Base-by-base conservation (phyloP, 805 yeast genomes). In the Saccharomycopsis sp. region DNA sequence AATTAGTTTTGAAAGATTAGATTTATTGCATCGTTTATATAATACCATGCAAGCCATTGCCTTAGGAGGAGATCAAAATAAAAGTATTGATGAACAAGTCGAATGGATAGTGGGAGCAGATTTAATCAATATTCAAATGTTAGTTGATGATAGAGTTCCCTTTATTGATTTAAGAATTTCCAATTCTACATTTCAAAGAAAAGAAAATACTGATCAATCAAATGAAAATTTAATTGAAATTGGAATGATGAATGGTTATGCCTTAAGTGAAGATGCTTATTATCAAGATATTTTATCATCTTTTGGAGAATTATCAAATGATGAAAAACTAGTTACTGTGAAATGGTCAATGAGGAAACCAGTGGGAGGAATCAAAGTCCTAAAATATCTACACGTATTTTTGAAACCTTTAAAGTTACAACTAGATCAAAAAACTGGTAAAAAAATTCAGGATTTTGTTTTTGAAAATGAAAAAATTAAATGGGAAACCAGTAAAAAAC, bases 291-390 rank as follows among this genome's bases (percentile, higher is more conserved):
- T 89, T 20, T 58, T 89, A 15, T 64, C 80, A 1, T 78, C 85
- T 1, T 70, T 54, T 44, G 51, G 40, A 23, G 51, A 42, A 33
- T 36, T 20, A 26, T 20, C 20, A 28, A 2, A 37, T 30, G 26
- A 48, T 27, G 19, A 40, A 23, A 46, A 50, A 12, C 57, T 73
- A 45, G 55, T 79, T 5, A 57, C 59, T 5, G 57, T 77, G 2
- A 54, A 60, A 9, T 88, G 97, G 97, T 70, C 74, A n/a, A 73
- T 82, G 77, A 72, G 80, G 39, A 74, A 72, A 40, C 86, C 94
- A 0, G 80, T 89, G 41, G 97, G 96, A 25, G 97, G 97, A 9
- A 86, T 88, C 37, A 72, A 82, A n/a, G 77, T 88, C 19, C 66
- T 88, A 60, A 76, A 75, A 44, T 62, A 69, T 37, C 77, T 85